Evolutionary conservation across 305 asterid genomes (phyloP), one percentile per base, ranked within the genome.

Genomic region (Nicotiana rustica): DNA sequence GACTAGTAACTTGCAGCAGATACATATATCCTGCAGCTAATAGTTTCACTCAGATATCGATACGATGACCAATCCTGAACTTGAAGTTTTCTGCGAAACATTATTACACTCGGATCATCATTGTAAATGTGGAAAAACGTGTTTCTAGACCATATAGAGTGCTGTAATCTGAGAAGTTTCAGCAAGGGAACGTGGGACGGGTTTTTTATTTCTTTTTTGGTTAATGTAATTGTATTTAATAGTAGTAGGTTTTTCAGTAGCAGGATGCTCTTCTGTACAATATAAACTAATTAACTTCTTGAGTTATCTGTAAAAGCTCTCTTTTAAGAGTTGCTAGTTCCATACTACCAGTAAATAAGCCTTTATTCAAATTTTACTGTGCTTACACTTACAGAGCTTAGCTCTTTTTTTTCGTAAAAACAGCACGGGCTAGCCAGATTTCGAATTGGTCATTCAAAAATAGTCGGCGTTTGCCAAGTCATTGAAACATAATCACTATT

Each of bases 1-100:
- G 92, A 93, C 85, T 93, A 93, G 93, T 41, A 47, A 41, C 41
- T 52, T 35, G 59, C 59, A 52, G 0, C 59, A 52, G 59, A 0
- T 52, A 52, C 6, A 52, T 52, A 52, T 52, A 52, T 52, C 59
- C n/a, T 49, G 0, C 64, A n/a, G 17, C 62, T 21, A 1, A 0
- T 15, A 25, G 64, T 14, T 44, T 49, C 79, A 49, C 14, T 73
- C 64, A 75, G 47, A 52, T 52, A 52, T 52, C 65, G 9, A 7
- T 75, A 52, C 10, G 47, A 52, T 75, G 80, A 29, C 65, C 65
- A 29, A 29, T 60, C 15, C 64, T 52, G 47, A 52, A 38, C 8
- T 52, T 75, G 65, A 52, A 8, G 44, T 4, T 75, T 8, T 52
- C 79, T 2, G 41, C 21, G 7, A 49, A 21, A 25, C 79, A 14